phyloP scores from a whole-genome alignment of 371 early-diverging fungal genomes.

The Rhizopus sp. region DNA sequence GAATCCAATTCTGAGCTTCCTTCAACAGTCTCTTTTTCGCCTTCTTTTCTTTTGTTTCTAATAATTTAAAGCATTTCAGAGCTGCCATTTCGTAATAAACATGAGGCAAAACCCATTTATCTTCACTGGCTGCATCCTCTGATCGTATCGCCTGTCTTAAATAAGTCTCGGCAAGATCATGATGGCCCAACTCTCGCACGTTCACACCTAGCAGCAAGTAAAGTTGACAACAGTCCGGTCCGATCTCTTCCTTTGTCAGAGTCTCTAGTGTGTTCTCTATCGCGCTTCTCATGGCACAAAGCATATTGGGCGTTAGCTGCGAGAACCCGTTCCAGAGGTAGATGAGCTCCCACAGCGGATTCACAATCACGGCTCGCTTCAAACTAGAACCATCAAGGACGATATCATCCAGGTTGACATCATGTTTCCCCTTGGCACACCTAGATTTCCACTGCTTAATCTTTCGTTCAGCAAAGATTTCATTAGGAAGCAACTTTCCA shows the following conservation, averaged over 20 bases:
- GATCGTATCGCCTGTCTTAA: slow-evolving; percentile 16
- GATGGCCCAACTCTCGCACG: slow-evolving; percentile 39
- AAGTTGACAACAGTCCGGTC: slow-evolving; percentile 28
- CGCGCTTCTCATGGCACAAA: slow-evolving; percentile 30
- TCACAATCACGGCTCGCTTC: slow-evolving; percentile 32
- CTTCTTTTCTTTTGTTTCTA: slow-evolving; percentile 10
- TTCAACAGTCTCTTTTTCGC: slow-evolving; percentile 19
- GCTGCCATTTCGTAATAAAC: slow-evolving; percentile 34
- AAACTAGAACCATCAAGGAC: slow-evolving; percentile 31
- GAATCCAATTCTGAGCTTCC: slow-evolving; percentile 29
- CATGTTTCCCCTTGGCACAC: slow-evolving; percentile 1
- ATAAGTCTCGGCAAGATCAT: slow-evolving; percentile 30
- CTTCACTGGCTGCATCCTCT: slow-evolving; percentile 19
- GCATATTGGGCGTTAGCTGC: slow-evolving; percentile 30
- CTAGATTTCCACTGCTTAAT: slow-evolving; percentile 42
- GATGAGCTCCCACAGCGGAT: slow-evolving; percentile 52
- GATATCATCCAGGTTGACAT: slow-evolving; percentile 4
- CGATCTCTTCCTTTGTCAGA: slow-evolving; percentile 11
- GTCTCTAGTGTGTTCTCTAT: slow-evolving; percentile 17
- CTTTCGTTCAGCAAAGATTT: slow-evolving; percentile 47
- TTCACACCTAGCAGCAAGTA: slow-evolving; percentile 41
- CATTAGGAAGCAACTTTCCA: slow-evolving; percentile 42
- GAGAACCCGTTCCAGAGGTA: slow-evolving; percentile 54
- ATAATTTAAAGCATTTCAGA: slow-evolving; percentile 21
- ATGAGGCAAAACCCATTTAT: slow-evolving; percentile 34